phyloP scores from a whole-genome alignment of 2,329 filamentous ascomycete species.

The Sclerotinia sclerotiorum region DNA sequence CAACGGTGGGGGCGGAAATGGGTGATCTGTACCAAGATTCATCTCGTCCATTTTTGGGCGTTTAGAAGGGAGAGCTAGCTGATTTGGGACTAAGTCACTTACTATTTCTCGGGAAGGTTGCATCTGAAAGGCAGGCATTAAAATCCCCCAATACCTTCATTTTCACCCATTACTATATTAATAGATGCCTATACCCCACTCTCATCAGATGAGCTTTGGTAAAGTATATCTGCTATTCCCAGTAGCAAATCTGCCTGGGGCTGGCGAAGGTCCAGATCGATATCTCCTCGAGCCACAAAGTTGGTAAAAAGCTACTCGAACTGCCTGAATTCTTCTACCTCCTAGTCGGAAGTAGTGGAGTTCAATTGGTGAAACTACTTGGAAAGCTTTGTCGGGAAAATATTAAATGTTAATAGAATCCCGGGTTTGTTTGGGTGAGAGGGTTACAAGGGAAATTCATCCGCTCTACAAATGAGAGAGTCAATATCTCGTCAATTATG shows the following conservation, averaged over 20 bases:
- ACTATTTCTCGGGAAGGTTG: not conserved
- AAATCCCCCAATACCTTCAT: not conserved
- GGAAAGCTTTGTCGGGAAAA: too few species aligned
- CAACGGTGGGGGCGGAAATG: not conserved
- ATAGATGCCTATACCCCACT: conserved; percentile 3
- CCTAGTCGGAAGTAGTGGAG: not conserved
- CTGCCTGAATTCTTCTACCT: not conserved
- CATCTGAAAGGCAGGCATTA: conserved; percentile 5
- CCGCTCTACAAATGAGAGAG: not conserved
- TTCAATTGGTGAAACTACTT: not conserved
- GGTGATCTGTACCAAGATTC: conserved; percentile 16
- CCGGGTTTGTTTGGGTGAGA: not conserved
- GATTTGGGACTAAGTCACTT: not conserved
- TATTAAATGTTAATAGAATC: not conserved
- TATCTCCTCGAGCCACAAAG: too few species aligned
- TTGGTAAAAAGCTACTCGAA: not conserved
- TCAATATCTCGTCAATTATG: not conserved
- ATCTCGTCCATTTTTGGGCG: conserved; percentile 7
- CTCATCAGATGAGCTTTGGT: not conserved
- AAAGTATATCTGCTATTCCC: not conserved
- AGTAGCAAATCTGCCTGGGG: conserved; percentile 1
- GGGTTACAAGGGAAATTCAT: not conserved
- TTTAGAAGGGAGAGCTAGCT: conserved; percentile 11
- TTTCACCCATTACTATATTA: not conserved
- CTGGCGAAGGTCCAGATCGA: not conserved